Conservation (phyloP, 164 flowering plant species). For the Euptelea pleiosperma region DNA sequence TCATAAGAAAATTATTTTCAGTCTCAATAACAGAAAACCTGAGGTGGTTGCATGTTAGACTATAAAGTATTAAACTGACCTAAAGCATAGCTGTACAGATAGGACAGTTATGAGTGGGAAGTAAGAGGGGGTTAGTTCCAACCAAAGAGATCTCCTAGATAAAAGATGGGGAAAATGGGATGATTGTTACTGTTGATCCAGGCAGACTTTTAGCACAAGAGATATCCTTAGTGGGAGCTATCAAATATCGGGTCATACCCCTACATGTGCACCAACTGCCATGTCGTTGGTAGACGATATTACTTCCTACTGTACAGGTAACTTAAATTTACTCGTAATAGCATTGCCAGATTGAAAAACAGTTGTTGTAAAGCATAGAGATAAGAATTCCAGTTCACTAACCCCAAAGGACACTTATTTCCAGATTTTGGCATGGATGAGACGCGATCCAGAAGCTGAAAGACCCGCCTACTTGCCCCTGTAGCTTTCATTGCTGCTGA, state of each 20-base stretch:
- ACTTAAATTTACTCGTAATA: background rate
- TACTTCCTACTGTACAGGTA: background rate
- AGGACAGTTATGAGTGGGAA: too few species aligned
- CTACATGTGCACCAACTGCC: too few species aligned
- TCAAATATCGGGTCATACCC: too few species aligned
- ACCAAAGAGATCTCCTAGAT: background rate
- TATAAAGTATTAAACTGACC: too few species aligned
- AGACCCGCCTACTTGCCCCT: slow-evolving; percentile 96
- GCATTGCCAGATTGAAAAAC: background rate
- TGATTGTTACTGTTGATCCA: too few species aligned
- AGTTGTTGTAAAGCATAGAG: background rate
- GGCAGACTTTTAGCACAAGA: background rate
- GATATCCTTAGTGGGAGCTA: background rate
- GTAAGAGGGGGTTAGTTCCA: too few species aligned
- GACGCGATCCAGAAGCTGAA: slow-evolving; percentile 85
- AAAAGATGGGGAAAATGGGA: background rate
- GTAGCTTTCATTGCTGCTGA: slow-evolving; percentile 97
- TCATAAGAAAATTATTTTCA: background rate
- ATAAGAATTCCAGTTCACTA: slow-evolving; percentile 19
- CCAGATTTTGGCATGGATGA: slow-evolving; percentile 86
- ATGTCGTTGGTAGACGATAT: background rate
- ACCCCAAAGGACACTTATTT: slow-evolving; percentile 77
- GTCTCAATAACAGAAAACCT: background rate
- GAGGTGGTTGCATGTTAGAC: background rate
- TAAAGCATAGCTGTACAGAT: too few species aligned